Percentiles rank a stretch among this genome's conserved stretches.
Conservation (phyloP, 495 filamentous ascomycete species). For the Trichoderma asperelloides region DNA sequence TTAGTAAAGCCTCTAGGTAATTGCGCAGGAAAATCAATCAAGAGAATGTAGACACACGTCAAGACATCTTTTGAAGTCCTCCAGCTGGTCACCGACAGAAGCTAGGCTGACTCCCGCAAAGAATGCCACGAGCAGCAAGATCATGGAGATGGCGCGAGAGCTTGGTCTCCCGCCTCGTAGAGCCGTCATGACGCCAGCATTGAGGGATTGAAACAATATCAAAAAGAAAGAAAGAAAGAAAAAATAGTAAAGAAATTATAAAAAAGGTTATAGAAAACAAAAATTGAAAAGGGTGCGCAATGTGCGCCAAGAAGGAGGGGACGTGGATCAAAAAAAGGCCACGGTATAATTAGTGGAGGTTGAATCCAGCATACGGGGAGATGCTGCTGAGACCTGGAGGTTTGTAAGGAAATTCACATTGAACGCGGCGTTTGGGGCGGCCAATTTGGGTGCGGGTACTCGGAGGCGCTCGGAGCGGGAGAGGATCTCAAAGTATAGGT, state of each 20-base stretch:
- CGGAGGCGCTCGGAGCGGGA: neutral
- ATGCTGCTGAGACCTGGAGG: neutral
- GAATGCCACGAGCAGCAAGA: slow-evolving; percentile 31
- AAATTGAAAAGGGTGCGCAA: neutral
- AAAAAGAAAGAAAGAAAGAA: slow-evolving; percentile 3
- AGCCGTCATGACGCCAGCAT: slow-evolving; percentile 17
- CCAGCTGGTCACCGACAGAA: slow-evolving; percentile 76
- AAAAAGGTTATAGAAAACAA: slow-evolving; percentile 7
- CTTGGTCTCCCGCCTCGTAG: slow-evolving; percentile 12
- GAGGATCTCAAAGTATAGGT: neutral
- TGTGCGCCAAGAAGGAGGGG: neutral
- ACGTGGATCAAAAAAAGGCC: slow-evolving; percentile 6
- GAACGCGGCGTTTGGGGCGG: neutral
- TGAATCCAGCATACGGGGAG: neutral
- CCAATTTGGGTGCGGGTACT: neutral
- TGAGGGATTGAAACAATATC: neutral
- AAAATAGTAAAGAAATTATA: slow-evolving; percentile 1
- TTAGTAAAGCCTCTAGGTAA: neutral
- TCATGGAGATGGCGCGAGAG: slow-evolving; percentile 10
- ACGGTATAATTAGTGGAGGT: slow-evolving; percentile 4
- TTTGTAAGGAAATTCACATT: neutral
- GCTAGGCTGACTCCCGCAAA: slow-evolving; percentile 47
- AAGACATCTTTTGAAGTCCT: slow-evolving; percentile 85
- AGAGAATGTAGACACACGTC: slow-evolving; percentile 43
- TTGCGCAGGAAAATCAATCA: neutral